phyloP scores from a whole-genome alignment of 2,329 filamentous ascomycete species.

The Penicillium sp. region DNA sequence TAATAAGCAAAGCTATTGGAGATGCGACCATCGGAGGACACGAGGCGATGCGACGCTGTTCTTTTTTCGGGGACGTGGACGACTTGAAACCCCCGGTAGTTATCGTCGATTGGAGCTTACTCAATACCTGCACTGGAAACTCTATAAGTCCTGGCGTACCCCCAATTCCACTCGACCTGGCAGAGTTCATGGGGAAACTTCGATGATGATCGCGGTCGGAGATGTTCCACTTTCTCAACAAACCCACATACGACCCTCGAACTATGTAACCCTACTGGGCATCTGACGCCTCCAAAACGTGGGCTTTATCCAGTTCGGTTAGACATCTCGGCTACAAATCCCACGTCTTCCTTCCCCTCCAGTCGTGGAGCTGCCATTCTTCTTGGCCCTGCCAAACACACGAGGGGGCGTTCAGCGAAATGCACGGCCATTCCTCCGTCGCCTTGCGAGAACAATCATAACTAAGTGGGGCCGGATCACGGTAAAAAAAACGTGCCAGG shows the following conservation, averaged over 20 bases:
- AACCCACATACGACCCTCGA: constrained; percentile 3
- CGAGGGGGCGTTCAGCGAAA: not conserved
- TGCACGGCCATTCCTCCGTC: constrained; percentile 13
- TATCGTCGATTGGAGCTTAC: constrained; percentile 5
- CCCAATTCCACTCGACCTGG: not conserved
- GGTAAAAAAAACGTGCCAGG: constrained; percentile 1
- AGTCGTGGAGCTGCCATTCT: not conserved
- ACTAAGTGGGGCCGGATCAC: constrained; percentile 2
- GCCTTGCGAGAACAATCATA: not conserved
- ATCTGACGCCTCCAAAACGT: constrained; percentile 9
- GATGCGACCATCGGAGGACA: constrained; percentile 38
- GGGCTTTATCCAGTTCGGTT: constrained; percentile 11
- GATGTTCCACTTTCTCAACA: not conserved
- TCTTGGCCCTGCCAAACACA: constrained; percentile 9
- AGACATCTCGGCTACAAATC: constrained; percentile 12
- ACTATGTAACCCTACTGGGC: constrained; percentile 26
- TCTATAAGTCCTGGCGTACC: not conserved
- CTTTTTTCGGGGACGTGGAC: constrained; percentile 15
- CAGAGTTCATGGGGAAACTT: not conserved
- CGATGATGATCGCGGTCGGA: constrained; percentile 5
- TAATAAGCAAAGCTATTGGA: constrained; percentile 5
- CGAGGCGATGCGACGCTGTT: constrained; percentile 38
- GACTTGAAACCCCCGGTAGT: constrained; percentile 12
- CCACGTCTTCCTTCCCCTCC: not conserved
- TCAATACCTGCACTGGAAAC: not conserved